These are phyloP conservation scores for Nakazawaea pomicola DNA, from an alignment of 805 yeast genomes.

Conservation along the genomic window DNA sequence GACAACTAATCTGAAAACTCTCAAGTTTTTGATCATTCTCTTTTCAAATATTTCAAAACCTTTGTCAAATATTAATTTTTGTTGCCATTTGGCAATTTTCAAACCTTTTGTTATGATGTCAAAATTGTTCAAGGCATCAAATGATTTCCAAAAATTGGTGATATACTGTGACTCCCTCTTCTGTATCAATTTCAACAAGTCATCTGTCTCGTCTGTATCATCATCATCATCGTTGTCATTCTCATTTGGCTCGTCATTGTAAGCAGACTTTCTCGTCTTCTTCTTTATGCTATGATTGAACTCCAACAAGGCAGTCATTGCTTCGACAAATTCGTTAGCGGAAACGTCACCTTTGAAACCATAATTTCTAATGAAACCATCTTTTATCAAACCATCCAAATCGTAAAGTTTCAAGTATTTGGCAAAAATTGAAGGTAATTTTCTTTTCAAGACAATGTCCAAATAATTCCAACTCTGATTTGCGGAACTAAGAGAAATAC, in stretches of 20 bases:
- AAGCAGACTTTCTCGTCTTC: background rate
- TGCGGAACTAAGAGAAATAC: slow-evolving; percentile 83
- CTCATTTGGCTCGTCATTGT: slow-evolving; percentile 17
- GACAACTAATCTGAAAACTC: slow-evolving; percentile 81
- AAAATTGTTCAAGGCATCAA: slow-evolving; percentile 47
- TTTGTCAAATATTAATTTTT: slow-evolving; percentile 77
- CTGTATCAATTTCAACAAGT: slow-evolving; percentile 18
- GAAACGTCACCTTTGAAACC: slow-evolving; percentile 86
- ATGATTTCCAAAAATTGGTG: slow-evolving; percentile 50
- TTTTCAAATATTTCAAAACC: slow-evolving; percentile 90
- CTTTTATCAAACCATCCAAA: slow-evolving; percentile 73
- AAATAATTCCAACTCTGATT: slow-evolving; percentile 90
- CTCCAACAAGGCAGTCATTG: slow-evolving; percentile 80
- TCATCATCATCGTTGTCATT: slow-evolving; percentile 17
- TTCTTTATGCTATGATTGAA: slow-evolving; percentile 37
- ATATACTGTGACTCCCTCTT: slow-evolving; percentile 29
- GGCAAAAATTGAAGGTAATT: slow-evolving; percentile 61
- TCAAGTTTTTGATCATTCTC: slow-evolving; percentile 68
- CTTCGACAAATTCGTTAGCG: slow-evolving; percentile 91
- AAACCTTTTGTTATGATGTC: slow-evolving; percentile 64
- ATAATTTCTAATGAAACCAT: slow-evolving; percentile 80
- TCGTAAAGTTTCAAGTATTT: slow-evolving; percentile 73
- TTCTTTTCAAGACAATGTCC: slow-evolving; percentile 74
- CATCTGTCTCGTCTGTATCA: slow-evolving; percentile 16
- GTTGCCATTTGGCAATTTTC: slow-evolving; percentile 78